A percentile compares a stretch with the other conserved stretches of the same genome.
Conservation (phyloP, 768 basidiomycete species). For the Clathrus columnatus region DNA sequence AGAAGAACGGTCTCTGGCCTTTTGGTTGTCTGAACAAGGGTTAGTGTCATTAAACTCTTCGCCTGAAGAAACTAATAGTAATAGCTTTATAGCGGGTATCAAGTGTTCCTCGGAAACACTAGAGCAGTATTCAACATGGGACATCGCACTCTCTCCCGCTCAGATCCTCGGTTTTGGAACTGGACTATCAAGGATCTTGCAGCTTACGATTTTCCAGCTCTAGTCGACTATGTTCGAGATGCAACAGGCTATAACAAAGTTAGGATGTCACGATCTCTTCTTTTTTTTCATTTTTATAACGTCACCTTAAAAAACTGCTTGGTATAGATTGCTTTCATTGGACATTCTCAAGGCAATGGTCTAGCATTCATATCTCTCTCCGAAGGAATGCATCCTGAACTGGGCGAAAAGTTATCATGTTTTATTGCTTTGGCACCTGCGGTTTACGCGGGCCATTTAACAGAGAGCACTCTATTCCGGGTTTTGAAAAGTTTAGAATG, state of each 20-base stretch:
- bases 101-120: constrained; percentile 33
- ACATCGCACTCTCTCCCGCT: constrained; percentile 28
- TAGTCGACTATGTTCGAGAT: constrained; percentile 35
- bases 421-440: constrained; percentile 42
- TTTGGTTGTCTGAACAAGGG: constrained; percentile 40
- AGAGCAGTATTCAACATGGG: constrained; percentile 42
- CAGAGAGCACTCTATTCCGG: constrained; percentile 37
- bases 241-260: constrained; percentile 37
- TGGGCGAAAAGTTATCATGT: constrained; percentile 32
- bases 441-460: constrained; percentile 40
- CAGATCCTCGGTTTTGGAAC: constrained; percentile 41
- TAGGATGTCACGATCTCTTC: background rate
- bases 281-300: background rate
- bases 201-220: constrained; percentile 38
- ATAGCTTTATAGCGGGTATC: constrained; percentile 25
- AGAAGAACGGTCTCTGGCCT: constrained; percentile 39
- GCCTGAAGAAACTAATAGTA: background rate
- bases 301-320: background rate
- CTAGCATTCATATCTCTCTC: constrained; percentile 39
- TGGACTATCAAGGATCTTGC: constrained; percentile 42
- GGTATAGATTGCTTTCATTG: constrained; percentile 35
- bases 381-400: constrained; percentile 36
- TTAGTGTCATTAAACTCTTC: background rate
- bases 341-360: constrained; percentile 43
- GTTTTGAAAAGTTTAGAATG: constrained; percentile 35